Base-by-base conservation (phyloP, 805 yeast species). In the Hanseniaspora occidentalis region DNA sequence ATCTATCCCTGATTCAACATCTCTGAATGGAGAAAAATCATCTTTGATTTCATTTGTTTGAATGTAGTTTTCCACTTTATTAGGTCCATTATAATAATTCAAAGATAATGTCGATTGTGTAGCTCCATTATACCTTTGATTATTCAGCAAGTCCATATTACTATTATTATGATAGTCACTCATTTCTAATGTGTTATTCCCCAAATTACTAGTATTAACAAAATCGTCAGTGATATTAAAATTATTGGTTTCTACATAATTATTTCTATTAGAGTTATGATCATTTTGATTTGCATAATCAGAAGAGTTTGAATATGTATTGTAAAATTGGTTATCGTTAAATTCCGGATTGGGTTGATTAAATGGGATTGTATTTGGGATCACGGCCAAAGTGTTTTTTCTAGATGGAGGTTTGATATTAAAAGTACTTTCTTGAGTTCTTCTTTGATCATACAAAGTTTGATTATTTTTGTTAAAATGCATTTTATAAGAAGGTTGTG, bases 11-110 rank as follows among this genome's bases (percentile, higher is more conserved):
- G 35, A 33, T 34, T 41, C 43, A 10, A 37, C 11, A 24, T 41
- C 43, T 34, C 35, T 34, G 16, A 41, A 41, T 16, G 40, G 40
- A 9, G 40, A 34, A 35, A 31, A 36, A 26, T 36, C 33, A n/a
- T 18, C n/a, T 31, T 31, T 27, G 11, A 10, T 9, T 8, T 26
- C 31, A 19, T 26, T 19, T 13, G 33, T 6, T 7, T 19, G 8
- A 29, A 10, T 6, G 18, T 6, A n/a, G 9, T n/a, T 4, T 13
- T 25, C 11, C n/a, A 14, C 8, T 13, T 25, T 25, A 8, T 5
- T 25, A 7, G 29, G 29, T 4, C 14, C n/a, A 8, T 25, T 4
- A 7, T 8, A 13, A 25, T 25, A 13, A 5, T 4, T 25, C n/a
- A 13, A 13, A 5, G 29, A 25, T 13, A 25, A n/a, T n/a, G n/a